Evolutionary conservation across 2,329 filamentous ascomycete genomes (phyloP), one percentile per base, ranked within the genome.

Genomic region (Paraphaeosphaeria sporulosa): DNA sequence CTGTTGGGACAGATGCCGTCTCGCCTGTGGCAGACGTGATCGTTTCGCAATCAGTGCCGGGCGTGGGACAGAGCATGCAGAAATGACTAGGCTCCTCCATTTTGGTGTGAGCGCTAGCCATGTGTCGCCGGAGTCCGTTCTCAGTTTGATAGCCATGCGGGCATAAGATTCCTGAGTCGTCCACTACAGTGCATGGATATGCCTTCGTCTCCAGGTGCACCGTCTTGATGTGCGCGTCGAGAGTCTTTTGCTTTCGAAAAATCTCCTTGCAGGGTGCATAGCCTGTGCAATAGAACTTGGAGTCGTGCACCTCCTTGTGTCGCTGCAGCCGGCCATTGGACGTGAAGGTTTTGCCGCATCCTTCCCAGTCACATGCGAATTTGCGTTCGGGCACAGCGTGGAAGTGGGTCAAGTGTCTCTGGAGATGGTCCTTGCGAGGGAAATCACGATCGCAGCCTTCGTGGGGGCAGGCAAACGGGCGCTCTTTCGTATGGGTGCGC

Each of bases 191-290:
- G 76, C 94, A 98, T 5, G 84, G 83, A 70, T 89, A 96, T 0
- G 92, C 88, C 48, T 89, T 87, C 60, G 90, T 79, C 30, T 89
- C 83, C 42, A 94, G 80, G 76, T 98, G 94, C 13, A 89, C 89
- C 10, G 87, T 86, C 56, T 89, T 87, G 64, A 97, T 86, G 74
- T 98, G 94, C 54, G 91, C 89, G 74, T 94, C 88, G 17, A 97
- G 84, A 0, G 93, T 96, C 65, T 93, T 89, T 74, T 93, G 90
- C 78, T 97, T 97, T 62, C 94, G 87, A 76, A 97, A 98, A 21
- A 87, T 88, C 78, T 92, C 86, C 19, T 86, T 85, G 78, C 93
- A 97, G 0, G 85, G 87, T 1, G 86, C 84, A 67, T 87, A 89
- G 36, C 87, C 89, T 23, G 85, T 87, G 72, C 93, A 97, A 55